These are phyloP conservation scores for Nemophila menziesii DNA, from an alignment of 257 asterid genomes.

Conservation along the genomic window DNA sequence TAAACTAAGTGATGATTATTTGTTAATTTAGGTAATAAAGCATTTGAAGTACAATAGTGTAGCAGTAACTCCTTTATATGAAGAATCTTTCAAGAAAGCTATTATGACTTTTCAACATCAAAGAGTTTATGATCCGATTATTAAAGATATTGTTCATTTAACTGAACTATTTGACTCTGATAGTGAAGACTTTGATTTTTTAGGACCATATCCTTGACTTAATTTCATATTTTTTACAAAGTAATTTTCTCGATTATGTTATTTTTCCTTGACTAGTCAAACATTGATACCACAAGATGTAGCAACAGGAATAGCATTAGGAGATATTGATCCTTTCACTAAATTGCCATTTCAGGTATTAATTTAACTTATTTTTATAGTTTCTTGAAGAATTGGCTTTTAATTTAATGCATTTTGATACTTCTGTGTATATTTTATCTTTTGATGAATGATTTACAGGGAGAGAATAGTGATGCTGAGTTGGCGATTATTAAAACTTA, in stretches of 20 bases:
- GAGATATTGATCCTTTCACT: slow-evolving; percentile 84
- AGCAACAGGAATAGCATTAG: slow-evolving; percentile 80
- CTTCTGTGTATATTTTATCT: slow-evolving; percentile 4
- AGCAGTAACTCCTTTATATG: slow-evolving; percentile 57
- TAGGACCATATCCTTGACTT: slow-evolving; percentile 90
- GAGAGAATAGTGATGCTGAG: slow-evolving; percentile 26
- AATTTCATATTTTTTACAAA: slow-evolving; percentile 8
- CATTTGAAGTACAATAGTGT: slow-evolving; percentile 62
- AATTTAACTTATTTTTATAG: neutral
- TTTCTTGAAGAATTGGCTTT: no score
- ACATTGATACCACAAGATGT: slow-evolving; percentile 57
- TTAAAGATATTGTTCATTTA: slow-evolving; percentile 50
- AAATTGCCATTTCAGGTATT: slow-evolving; percentile 67
- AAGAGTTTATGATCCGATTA: slow-evolving; percentile 64
- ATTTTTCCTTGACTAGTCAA: slow-evolving; percentile 50
- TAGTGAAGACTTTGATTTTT: slow-evolving; percentile 53
- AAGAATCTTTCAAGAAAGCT: slow-evolving; percentile 82
- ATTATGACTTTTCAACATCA: slow-evolving; percentile 80
- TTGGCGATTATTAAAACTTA: slow-evolving; percentile 29
- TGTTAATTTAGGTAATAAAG: slow-evolving; percentile 57
- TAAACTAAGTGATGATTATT: slow-evolving; percentile 4
- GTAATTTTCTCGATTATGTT: neutral
- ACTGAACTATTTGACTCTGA: slow-evolving; percentile 35
- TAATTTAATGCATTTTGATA: neutral
- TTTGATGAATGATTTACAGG: slow-evolving; percentile 25